Evolutionary conservation across 2,329 filamentous ascomycete species (phyloP).

Genomic region (Aspergillus viridinutans): DNA sequence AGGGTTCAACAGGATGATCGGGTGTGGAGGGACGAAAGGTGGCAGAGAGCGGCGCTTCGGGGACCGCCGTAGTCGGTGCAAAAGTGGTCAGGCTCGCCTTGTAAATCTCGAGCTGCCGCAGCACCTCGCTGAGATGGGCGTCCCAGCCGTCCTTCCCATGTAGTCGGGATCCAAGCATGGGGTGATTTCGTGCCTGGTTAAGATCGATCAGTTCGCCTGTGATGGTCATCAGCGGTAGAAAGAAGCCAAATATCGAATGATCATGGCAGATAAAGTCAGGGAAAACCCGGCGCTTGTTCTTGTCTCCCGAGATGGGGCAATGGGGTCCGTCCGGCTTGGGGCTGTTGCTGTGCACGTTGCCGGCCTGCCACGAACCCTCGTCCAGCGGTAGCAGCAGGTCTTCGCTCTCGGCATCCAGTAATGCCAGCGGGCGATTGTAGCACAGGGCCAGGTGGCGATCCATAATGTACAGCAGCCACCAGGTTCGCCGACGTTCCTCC

Average conservation of each 20-base stretch:
- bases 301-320: constrained; percentile 30
- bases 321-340: constrained; percentile 36
- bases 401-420: constrained; percentile 84
- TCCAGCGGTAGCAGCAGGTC: constrained; percentile 80
- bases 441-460: constrained; percentile 86
- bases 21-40: constrained; percentile 55
- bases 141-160: constrained; percentile 74
- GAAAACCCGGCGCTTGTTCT: constrained; percentile 56
- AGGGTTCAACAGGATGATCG: constrained; percentile 52
- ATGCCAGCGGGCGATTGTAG: constrained; percentile 83
- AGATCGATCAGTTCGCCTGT: constrained; percentile 87
- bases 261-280: constrained; percentile 79
- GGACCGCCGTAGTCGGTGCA: constrained; percentile 23
- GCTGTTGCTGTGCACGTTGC: constrained; percentile 63
- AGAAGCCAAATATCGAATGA: constrained; percentile 87
- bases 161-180: constrained; percentile 72
- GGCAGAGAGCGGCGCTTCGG: constrained; percentile 35
- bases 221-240: constrained; percentile 91
- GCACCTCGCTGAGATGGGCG: constrained; percentile 72
- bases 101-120: constrained; percentile 74
- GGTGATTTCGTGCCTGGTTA: constrained; percentile 83
- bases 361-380: constrained; percentile 79
- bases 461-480: constrained; percentile 91
- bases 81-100: constrained; percentile 63
- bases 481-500: constrained; percentile 82